These are phyloP conservation scores for Naganishia onofrii DNA, from an alignment of 768 basidiomycete genomes.

Conservation along the genomic window DNA sequence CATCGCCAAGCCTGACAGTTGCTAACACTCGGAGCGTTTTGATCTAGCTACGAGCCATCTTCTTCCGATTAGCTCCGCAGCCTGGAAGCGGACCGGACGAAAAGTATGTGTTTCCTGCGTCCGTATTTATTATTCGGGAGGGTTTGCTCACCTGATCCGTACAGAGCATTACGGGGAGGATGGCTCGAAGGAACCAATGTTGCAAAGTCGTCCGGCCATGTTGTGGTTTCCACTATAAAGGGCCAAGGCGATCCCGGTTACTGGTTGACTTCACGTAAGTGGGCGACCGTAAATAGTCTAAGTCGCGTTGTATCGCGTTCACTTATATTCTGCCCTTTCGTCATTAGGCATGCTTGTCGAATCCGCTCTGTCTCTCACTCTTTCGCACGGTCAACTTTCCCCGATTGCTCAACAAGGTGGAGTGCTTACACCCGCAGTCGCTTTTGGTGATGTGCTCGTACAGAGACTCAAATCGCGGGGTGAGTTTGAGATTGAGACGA, in stretches of 20 bases:
- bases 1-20: background rate
- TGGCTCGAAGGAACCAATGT: slow-evolving; percentile 67
- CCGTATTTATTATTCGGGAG: no score
- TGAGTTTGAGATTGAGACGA: slow-evolving; percentile 34
- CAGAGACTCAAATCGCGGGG: slow-evolving; percentile 56
- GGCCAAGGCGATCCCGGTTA: slow-evolving; percentile 69
- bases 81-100: slow-evolving; percentile 51
- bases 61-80: slow-evolving; percentile 30
- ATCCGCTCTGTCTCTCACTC: slow-evolving; percentile 68
- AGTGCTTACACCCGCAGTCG: slow-evolving; percentile 76
- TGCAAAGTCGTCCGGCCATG: slow-evolving; percentile 61
- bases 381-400: slow-evolving; percentile 61
- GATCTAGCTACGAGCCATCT: slow-evolving; percentile 12
- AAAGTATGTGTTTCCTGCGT: slow-evolving; percentile 59
- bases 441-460: slow-evolving; percentile 68
- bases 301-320: background rate
- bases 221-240: slow-evolving; percentile 62
- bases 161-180: slow-evolving; percentile 63
- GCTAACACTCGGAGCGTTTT: slow-evolving; percentile 42
- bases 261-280: slow-evolving; percentile 43
- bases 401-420: slow-evolving; percentile 66
- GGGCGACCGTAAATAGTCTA: background rate
- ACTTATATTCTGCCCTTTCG: background rate
- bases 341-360: slow-evolving; percentile 70
- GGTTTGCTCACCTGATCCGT: background rate